A percentile compares a stretch with the other conserved stretches of the same genome.
Conservation (phyloP, 208 protist species). For the Willaertia magna region DNA sequence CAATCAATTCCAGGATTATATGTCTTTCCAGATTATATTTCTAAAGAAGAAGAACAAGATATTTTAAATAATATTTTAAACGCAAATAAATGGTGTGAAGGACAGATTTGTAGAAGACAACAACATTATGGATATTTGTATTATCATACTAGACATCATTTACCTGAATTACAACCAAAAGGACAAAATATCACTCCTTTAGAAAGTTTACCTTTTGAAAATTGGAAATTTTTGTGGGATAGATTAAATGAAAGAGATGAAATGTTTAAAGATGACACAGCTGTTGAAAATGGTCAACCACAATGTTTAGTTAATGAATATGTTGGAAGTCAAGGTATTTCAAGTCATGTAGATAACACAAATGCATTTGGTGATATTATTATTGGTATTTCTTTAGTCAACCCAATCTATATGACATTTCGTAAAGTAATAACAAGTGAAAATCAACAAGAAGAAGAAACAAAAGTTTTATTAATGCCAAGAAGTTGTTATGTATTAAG, state of each 20-base stretch:
- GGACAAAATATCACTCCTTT: not conserved
- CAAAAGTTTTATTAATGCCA: not conserved
- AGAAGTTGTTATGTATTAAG: not conserved
- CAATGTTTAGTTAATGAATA: not conserved
- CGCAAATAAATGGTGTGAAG: not conserved
- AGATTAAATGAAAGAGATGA: not conserved
- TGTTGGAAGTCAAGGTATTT: not conserved
- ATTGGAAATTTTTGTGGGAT: not conserved
- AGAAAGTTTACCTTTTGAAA: not conserved
- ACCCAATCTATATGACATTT: not conserved
- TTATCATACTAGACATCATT: not conserved
- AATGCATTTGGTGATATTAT: not conserved
- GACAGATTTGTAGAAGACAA: not conserved
- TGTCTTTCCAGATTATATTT: not conserved
- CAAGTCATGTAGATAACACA: not conserved
- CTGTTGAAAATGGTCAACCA: not conserved
- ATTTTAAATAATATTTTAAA: not conserved
- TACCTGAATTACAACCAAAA: not conserved
- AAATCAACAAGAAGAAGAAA: not conserved
- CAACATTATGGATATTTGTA: not conserved
- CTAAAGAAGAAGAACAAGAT: not conserved
- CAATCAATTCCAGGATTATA: not conserved
- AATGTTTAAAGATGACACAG: not conserved
- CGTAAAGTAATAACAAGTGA: too few relatives aligned
- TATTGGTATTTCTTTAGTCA: not conserved